Base-by-base conservation (phyloP, 495 filamentous ascomycete genomes). In the Echria macrotheca region DNA sequence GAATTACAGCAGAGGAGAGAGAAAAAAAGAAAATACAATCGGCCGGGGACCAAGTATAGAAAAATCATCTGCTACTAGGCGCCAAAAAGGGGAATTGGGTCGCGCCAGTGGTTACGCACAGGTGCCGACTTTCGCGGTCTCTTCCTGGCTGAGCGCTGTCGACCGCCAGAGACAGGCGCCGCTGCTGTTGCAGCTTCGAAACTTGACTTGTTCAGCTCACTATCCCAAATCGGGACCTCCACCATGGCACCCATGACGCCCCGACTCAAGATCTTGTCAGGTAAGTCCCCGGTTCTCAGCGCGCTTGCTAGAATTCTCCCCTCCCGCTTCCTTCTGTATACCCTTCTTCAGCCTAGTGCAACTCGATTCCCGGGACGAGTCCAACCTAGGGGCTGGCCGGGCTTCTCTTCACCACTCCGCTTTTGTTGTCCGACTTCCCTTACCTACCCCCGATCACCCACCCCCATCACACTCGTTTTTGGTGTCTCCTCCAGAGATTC, bases 261-360 rank as follows among this genome's bases (percentile, higher is more conserved):
- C 58, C 70, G 73, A 69, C 68, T 75, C 55, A 76, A 71, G 71
- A 70, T 74, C 61, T 65, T 76, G 48, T 74, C 73, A 65, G 73
- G 73, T 76, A 56, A 63, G 73, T 69, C 50, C 44, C 43, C 44
- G 28, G 26, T 54, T 46, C 58, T 48, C 62, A 48, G 52, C 56
- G 51, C 45, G 47, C 52, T 58, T 38, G 49, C 47, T 33, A 14
- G 29, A 10, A 39, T 53, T 58, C 54, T 57, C 29, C 63, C 50
- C 48, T 53, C 48, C 51, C 42, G 37, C 49, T 49, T 53, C 50
- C 52, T 56, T 64, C 45, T 48, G 61, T 63, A 59, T 58, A 17
- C 58, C 59, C 52, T 42, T 58, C 57, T 52, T 47, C 60, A 56
- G 60, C 50, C 62, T 53, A 61, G 65, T 56, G 65, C 52, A 15